Conservation (phyloP, 345 rosid genomes). For the Pistacia atlantica region DNA sequence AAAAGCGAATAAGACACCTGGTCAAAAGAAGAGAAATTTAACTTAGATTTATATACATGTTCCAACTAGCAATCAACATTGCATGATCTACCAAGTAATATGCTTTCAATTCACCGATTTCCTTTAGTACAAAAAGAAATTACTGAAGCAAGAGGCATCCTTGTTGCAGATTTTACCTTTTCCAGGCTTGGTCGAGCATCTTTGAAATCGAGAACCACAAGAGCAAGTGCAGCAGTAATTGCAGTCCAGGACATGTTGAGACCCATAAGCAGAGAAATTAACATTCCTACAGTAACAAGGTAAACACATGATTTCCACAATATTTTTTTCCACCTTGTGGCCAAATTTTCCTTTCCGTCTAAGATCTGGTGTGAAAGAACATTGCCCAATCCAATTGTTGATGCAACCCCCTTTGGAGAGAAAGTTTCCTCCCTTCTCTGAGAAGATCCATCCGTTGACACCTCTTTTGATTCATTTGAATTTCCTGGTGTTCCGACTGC, state of each 20-base stretch:
- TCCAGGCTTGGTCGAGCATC: constrained; percentile 82
- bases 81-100: not conserved
- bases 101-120: not conserved
- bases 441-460: constrained; percentile 7
- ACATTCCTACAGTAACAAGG: constrained; percentile 65
- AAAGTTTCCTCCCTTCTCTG: constrained; percentile 29
- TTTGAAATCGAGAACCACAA: constrained; percentile 78
- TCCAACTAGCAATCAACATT: not conserved
- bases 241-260: constrained; percentile 94
- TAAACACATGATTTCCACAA: constrained; percentile 70
- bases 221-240: constrained; percentile 78
- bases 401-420: constrained; percentile 21
- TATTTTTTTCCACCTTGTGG: constrained; percentile 48
- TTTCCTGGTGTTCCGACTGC: constrained; percentile 34
- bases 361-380: constrained; percentile 6
- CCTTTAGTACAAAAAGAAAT: not conserved
- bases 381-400: constrained; percentile 19
- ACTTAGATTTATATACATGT: not conserved
- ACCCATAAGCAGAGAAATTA: constrained; percentile 67
- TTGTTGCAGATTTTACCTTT: constrained; percentile 52
- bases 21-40: constrained; percentile 14
- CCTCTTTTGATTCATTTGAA: constrained; percentile 51
- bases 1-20: constrained; percentile 86
- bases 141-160: not conserved
- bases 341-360: constrained; percentile 25